phyloP scores from a whole-genome alignment of 495 filamentous ascomycete genomes.

The Cercophora samala region DNA sequence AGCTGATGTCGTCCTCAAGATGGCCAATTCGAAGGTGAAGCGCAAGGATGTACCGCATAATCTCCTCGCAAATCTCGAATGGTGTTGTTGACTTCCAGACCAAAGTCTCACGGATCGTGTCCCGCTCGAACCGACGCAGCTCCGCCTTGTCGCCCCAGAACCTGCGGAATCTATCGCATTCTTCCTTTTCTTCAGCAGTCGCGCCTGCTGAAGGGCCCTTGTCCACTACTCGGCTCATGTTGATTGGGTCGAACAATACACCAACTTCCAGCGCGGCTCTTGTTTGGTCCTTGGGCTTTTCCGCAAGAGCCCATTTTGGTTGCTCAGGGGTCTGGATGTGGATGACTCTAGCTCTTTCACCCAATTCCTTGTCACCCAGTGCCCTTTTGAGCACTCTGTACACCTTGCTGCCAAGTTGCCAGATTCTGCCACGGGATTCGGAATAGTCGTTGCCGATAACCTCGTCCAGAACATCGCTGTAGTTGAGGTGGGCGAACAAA shows the following conservation, averaged over 20 bases:
- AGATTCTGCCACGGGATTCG: constrained; percentile 33
- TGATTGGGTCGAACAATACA: constrained; percentile 66
- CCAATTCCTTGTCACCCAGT: constrained; percentile 45
- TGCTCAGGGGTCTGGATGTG: constrained; percentile 46
- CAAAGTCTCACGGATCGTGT: constrained; percentile 71
- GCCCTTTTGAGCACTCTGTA: constrained; percentile 64
- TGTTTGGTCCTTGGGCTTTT: constrained; percentile 23
- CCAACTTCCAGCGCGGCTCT: constrained; percentile 53
- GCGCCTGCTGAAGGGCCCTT: constrained; percentile 66
- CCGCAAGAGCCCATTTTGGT: constrained; percentile 42
- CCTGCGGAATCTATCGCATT: constrained; percentile 62
- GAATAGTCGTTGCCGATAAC: constrained; percentile 15
- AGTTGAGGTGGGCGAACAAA: constrained; percentile 42
- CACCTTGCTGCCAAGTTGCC: constrained; percentile 46
- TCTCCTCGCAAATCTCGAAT: constrained; percentile 68
- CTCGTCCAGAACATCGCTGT: constrained; percentile 14
- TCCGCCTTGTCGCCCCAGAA: constrained; percentile 78
- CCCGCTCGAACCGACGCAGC: constrained; percentile 70
- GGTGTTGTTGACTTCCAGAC: constrained; percentile 69
- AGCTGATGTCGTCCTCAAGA: constrained; percentile 47
- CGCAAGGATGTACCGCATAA: constrained; percentile 67
- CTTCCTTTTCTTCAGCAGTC: constrained; percentile 65
- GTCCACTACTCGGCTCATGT: constrained; percentile 71
- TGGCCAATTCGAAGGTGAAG: constrained; percentile 54
- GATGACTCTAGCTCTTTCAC: constrained; percentile 68